Base-by-base conservation (phyloP, 352 stramenopile species). In the Phytophthora citricola region DNA sequence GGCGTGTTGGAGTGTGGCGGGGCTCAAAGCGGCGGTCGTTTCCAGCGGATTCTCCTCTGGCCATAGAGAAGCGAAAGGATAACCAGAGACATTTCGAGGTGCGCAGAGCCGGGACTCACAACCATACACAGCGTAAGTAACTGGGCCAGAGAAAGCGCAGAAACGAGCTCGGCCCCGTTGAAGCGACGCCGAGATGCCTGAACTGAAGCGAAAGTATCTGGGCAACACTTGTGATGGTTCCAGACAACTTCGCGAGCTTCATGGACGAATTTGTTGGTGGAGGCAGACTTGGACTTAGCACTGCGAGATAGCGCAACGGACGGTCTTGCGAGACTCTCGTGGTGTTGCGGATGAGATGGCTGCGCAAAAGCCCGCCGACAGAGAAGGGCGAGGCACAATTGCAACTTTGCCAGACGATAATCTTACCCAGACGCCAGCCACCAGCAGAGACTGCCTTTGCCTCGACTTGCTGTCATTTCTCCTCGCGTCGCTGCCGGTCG, bases 81-180 rank as follows among this genome's bases (percentile, higher is more conserved):
- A 31, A 51, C 32, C 56, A 65, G 67, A 56, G 67, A 75, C 67
- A 71, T 62, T 54, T 65, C 10, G 14, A 8, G n/a, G 8, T 8
- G 50, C 2, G 39, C 43, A 61, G 34, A 38, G 40, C 8, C 57
- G 32, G 34, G 43, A 9, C 39, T 53, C 49, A 72, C 67, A 69
- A 75, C 53, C 38, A 72, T 71, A 72, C 62, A 64, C n/a, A 24
- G 41, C 15, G 63, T 75, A 61, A 61, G 67, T 75, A 75, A 75
- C 29, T 11, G 12, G 51, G 63, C 34, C 22, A 75, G 52, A 61
- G 50, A 72, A 47, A 12, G 44, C 43, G 20, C 34, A 15, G 20
- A 10, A 4, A 51, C 15, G 31, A 48, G 41, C 29, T 46, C 44
- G 39, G n/a, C 27, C 7, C 31, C 31, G 10, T 53, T 59, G 50